These are phyloP conservation scores for Heteromeles arbutifolia DNA, from an alignment of 306 rosid species.

Conservation along the genomic window DNA sequence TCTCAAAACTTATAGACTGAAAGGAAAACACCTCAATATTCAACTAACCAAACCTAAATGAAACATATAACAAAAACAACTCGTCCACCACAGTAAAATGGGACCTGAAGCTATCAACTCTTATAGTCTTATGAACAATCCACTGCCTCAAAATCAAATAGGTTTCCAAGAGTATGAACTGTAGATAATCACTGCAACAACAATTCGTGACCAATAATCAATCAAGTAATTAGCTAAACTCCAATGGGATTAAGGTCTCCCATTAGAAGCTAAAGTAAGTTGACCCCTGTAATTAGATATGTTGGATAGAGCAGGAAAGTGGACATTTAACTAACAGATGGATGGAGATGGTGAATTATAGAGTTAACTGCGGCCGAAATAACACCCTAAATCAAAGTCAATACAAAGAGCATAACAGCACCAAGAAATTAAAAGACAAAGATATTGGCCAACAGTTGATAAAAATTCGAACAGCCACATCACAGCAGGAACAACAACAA, in stretches of 20 bases:
- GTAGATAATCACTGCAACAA: not conserved
- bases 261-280: not conserved
- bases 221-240: not conserved
- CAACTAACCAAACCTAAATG: not conserved
- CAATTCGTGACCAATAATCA: not conserved
- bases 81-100: not conserved
- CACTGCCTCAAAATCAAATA: not conserved
- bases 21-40: not conserved
- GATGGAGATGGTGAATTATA: not conserved
- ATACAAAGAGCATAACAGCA: not conserved
- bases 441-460: not conserved
- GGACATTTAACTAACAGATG: not conserved
- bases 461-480: not conserved
- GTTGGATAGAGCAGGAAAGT: not conserved
- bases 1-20: not conserved
- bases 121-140: not conserved
- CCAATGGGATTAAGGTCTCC: not conserved
- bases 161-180: not conserved
- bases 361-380: not conserved
- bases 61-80: not conserved
- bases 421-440: not conserved
- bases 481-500: not conserved
- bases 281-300: not conserved
- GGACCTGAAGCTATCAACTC: not conserved
- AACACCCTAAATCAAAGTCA: not conserved